A percentile compares a stretch with the other conserved stretches of the same genome.
phyloP scores from a whole-genome alignment of 768 basidiomycete species.

The Cubamyces sp. region DNA sequence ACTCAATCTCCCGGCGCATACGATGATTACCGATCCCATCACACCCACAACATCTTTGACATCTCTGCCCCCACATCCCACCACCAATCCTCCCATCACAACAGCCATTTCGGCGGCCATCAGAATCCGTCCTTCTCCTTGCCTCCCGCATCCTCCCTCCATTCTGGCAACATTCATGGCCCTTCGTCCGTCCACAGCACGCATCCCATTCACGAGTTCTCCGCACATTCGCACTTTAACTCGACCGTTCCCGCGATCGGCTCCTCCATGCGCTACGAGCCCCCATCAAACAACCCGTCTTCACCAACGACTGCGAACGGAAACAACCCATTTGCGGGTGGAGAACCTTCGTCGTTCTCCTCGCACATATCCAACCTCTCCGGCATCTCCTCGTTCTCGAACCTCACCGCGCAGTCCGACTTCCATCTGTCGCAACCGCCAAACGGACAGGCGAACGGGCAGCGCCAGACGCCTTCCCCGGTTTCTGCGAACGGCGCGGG shows the following conservation, averaged over 20 bases:
- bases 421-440: conserved; percentile 38
- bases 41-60: conserved; percentile 65
- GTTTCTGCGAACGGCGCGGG: conserved; percentile 25
- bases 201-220: conserved; percentile 35
- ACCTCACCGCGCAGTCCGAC: conserved; percentile 53
- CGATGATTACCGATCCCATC: conserved; percentile 40
- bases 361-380: conserved; percentile 33
- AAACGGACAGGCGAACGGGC: conserved; percentile 15
- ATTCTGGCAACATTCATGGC: conserved; percentile 28
- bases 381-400: conserved; percentile 45
- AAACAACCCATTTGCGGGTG: conserved; percentile 34
- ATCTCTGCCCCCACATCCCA: conserved; percentile 52
- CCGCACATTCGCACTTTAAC: conserved; percentile 40
- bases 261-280: conserved; percentile 41
- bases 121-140: conserved; percentile 34
- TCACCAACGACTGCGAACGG: conserved; percentile 32
- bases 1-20: conserved; percentile 41
- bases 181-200: conserved; percentile 21
- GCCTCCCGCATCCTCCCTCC: conserved; percentile 37
- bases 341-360: conserved; percentile 29
- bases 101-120: conserved; percentile 24
- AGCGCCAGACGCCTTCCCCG: conserved; percentile 30
- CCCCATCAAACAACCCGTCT: conserved; percentile 31
- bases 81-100: conserved; percentile 36
- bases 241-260: conserved; percentile 39